Base-by-base conservation (phyloP, 176 grass and related monocot species). In the Oryza meyeriana region DNA sequence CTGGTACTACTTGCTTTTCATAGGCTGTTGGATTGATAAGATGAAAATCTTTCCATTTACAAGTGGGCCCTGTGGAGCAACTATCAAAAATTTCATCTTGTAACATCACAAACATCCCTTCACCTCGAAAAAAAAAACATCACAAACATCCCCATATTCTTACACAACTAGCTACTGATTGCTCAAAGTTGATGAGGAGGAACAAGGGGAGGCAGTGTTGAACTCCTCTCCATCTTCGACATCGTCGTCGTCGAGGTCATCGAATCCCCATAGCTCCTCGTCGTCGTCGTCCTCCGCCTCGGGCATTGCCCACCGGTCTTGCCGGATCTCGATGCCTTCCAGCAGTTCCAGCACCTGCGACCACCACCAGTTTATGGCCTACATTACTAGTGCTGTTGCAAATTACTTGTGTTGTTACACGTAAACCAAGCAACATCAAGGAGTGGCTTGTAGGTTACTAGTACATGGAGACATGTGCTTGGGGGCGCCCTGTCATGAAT, bases 261-360 rank as follows among this genome's bases (percentile, higher is more conserved):
- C 79, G 61, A 95, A 99, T 76, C 55, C 76, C 95, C 90, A 92
- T 12, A 87, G 78, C 38, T 90, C 83, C 4, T 96, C 85, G 38
- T 81, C 86, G 1, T 80, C 86, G 2, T 77, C 86, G 5, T 5
- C 78, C 10, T 64, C 82, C 41, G 66, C 80, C 61, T 90, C 82
- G 2, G 89, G 91, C 85, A 95, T 90, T 80, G 76, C 83, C 97
- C 93, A 99, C 58, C 76, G 77, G 32, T 96, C 93, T 64, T 90
- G 89, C 55, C 29, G 67, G 66, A 95, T 92, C 87, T 95, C 91
- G n/a, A 62, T 76, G 38, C 67, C 87, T 64, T 96, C 97, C 74
- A 99, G 28, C 72, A 99, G 63, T 85, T 94, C 93, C 85, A 99
- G 48, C 34, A 94, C 97, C 97, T 99, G 89, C 50, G 50, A 10